These are phyloP conservation scores for Chlorella vulgaris DNA, from an alignment of 139 green algal species.

Conservation along the genomic window DNA sequence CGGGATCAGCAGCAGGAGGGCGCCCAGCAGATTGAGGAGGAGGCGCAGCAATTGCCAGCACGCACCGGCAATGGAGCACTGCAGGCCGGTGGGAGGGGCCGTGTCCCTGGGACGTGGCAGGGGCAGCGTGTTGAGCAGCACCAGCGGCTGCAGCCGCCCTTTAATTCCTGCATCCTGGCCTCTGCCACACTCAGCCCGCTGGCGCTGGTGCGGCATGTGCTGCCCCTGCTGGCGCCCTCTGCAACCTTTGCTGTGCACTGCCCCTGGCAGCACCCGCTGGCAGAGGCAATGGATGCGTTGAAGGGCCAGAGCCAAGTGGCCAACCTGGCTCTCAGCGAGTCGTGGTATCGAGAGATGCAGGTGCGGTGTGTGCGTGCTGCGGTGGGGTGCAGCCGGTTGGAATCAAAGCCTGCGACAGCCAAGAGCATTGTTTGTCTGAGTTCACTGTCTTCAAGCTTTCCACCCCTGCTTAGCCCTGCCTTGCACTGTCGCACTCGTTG, in stretches of 20 bases:
- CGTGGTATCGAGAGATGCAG: slow-evolving; percentile 79
- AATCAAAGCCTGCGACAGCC: not conserved
- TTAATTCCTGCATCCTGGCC: slow-evolving; percentile 74
- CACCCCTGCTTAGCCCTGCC: too few relatives aligned
- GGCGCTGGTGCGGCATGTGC: slow-evolving; percentile 53
- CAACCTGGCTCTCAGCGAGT: slow-evolving; percentile 63
- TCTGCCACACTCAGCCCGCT: slow-evolving; percentile 52
- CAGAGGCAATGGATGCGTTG: slow-evolving; percentile 59
- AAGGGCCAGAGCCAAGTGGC: slow-evolving; percentile 27
- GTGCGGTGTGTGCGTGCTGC: slow-evolving; percentile 31
- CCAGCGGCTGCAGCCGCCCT: slow-evolving; percentile 39
- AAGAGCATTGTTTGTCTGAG: too few relatives aligned
- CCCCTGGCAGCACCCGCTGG: slow-evolving; percentile 69
- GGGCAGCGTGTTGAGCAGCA: not conserved
- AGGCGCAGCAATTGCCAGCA: not conserved
- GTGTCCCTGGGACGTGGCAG: too few relatives aligned
- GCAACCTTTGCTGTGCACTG: slow-evolving; percentile 74
- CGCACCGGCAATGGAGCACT: too few relatives aligned
- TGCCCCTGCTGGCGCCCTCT: slow-evolving; percentile 77
- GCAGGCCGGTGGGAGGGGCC: too few relatives aligned
- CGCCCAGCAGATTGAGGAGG: not conserved
- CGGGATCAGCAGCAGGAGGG: not conserved
- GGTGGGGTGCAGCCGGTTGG: not conserved
- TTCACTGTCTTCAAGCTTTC: too few relatives aligned
- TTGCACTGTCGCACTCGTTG: too few relatives aligned